Evolutionary conservation across 768 basidiomycete species (phyloP), one percentile per base, ranked within the genome.

Genomic region (Boletus reticulatus): DNA sequence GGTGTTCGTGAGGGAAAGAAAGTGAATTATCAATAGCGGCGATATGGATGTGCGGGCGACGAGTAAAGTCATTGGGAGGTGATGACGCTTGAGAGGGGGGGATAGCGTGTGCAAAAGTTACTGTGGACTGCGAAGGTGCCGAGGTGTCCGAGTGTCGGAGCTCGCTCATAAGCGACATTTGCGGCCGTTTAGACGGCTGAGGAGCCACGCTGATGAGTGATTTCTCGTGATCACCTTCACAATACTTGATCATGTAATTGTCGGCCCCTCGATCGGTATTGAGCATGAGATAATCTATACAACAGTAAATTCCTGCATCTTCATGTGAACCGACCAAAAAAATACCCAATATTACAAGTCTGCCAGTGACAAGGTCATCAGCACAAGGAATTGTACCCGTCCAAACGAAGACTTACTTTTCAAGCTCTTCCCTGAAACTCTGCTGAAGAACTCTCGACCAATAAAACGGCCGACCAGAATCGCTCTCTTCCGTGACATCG

Each of bases 11-110:
- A 24, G 94, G 94, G 65, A 94, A 96, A 3, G 91, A 90, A 37
- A 96, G 80, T 0, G 91, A 94, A 70, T 95, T 95, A 66, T 95
- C 94, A 58, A 96, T 96, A 11, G 93, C 93, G 43, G 93, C 92
- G 53, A 94, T 89, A 66, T 94, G 92, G 42, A 94, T 84, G 66
- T 94, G 92, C 2, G 92, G 89, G 57, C 78, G 79, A 48, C 82
- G 80, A 42, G 76, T 82, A 64, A 84, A 88, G 46, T 64, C 63
- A 16, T 59, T 55, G 38, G 69, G 62, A 24, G 72, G 67, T 31
- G 74, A 73, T 31, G 76, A 58, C 16, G 53, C 73, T 61, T 57
- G 78, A 69, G 74, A 61, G 59, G 72, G 53, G 70, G 72, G 53
- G 69, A 72, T 58, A 73, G 72, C 55, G 67, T 76, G 31, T 71